These are phyloP conservation scores for Yamadazyma sp. DNA, from an alignment of 805 yeast species.

Conservation along the genomic window DNA sequence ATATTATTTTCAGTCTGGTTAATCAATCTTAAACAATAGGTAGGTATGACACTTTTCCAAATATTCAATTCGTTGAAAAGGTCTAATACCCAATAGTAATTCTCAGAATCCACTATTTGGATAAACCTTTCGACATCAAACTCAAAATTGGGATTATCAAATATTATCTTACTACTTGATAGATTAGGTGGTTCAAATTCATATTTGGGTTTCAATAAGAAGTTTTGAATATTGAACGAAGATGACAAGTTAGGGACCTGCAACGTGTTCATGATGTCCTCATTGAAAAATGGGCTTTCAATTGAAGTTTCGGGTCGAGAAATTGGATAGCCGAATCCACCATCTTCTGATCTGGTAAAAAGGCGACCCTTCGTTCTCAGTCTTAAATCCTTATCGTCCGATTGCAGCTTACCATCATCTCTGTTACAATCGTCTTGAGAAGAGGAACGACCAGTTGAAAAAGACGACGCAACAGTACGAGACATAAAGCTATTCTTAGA, in stretches of 20 bases:
- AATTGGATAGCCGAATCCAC: slow-evolving; percentile 4
- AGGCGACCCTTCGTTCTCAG: too few species aligned
- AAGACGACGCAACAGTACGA: neutral
- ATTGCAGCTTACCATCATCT: neutral
- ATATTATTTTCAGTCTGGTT: slow-evolving; percentile 3
- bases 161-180: slow-evolving; percentile 14
- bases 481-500: neutral
- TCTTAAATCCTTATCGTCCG: slow-evolving; percentile 1
- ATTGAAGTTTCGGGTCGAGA: slow-evolving; percentile 12
- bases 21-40: slow-evolving; percentile 25
- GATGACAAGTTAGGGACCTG: slow-evolving; percentile 11
- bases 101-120: slow-evolving; percentile 27
- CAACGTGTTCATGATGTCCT: slow-evolving; percentile 13
- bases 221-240: slow-evolving; percentile 15
- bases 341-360: too few species aligned
- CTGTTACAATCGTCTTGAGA: neutral
- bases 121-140: slow-evolving; percentile 14
- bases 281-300: slow-evolving; percentile 16
- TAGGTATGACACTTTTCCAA: slow-evolving; percentile 39
- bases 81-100: slow-evolving; percentile 40
- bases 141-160: slow-evolving; percentile 15
- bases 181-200: slow-evolving; percentile 15
- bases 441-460: neutral
- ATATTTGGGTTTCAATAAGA: slow-evolving; percentile 15
- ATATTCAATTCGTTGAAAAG: slow-evolving; percentile 37